phyloP scores from a whole-genome alignment of 805 yeast species.

The Cyberlindnera sargentensis region DNA sequence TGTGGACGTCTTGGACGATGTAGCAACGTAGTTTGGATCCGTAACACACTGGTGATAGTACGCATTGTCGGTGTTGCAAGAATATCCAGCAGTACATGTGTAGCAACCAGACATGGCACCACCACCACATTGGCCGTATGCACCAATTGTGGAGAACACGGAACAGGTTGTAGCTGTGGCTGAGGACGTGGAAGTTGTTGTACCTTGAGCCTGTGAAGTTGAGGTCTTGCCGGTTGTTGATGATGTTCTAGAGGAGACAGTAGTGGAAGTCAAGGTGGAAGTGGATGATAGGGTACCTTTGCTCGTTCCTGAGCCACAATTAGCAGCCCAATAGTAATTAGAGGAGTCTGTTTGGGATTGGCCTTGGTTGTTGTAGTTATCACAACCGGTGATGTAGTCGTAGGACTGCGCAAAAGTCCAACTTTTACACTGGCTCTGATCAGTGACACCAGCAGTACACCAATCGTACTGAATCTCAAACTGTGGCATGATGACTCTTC shows the following conservation, averaged over 20 bases:
- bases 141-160: background rate
- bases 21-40: no score
- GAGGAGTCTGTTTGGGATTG: conserved; percentile 17
- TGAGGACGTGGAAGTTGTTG: no score
- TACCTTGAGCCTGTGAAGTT: background rate
- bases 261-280: background rate
- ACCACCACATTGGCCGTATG: conserved; percentile 12
- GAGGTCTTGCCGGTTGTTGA: background rate
- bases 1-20: no score
- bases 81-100: conserved; percentile 6
- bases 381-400: conserved; percentile 19
- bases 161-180: background rate
- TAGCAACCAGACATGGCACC: background rate
- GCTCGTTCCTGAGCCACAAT: conserved; percentile 9
- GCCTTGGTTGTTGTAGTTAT: conserved; percentile 16
- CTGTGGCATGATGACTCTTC: conserved; percentile 7
- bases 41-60: conserved; percentile 8
- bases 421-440: conserved; percentile 11
- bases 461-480: conserved; percentile 21
- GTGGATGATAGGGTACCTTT: background rate
- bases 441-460: conserved; percentile 20
- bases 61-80: conserved; percentile 5
- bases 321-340: conserved; percentile 16
- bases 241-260: background rate
- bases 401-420: conserved; percentile 19